Evolutionary conservation across 306 rosid genomes (phyloP), one percentile per base, ranked within the genome.

Genomic region (Quercus engelmannii): DNA sequence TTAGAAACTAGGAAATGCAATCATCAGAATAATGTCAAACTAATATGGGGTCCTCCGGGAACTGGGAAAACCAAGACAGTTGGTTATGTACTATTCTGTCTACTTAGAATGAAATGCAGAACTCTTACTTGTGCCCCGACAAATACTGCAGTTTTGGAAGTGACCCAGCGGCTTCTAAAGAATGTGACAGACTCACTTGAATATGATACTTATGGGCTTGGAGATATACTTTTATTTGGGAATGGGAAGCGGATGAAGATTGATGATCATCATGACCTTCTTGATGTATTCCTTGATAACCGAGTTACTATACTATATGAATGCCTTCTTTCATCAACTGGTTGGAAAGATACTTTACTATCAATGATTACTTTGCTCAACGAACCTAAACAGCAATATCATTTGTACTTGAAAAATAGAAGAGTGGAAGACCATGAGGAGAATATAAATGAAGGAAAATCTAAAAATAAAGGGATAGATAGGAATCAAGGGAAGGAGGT

Each of bases 1-100:
- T 81, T 90, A 4, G 41, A 58, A 4, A 68, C 74, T 70, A 82
- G 67, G 46, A 62, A 77, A 21, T 88, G 89, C 31, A 43, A 4
- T 15, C 88, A 86, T 31, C 21, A 30, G 21, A 76, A 75, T 33
- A 51, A 76, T 17, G 46, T 88, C 43, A 82, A 87, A 63, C 83
- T 90, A 14, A 89, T 91, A 28, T 91, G 94, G 92, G 97, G 97
- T 0, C 93, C 93, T 64, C 97, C 93, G 0, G 90, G 91, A 15
- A 89, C 93, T 1, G 94, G 91, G 1, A 89, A 89, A 82, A 91
- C 97, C 11, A 91, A 88, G 81, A 91, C 92, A 0, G 83, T 85
- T 21, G 91, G 85, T 57, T 75, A 71, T 31, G 63, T 88, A 15
- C 54, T 91, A 21, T 63, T 72, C 19, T 75, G 71, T 21, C 76